phyloP scores from a whole-genome alignment of 257 asterid genomes.

The Lycium ferocissimum region DNA sequence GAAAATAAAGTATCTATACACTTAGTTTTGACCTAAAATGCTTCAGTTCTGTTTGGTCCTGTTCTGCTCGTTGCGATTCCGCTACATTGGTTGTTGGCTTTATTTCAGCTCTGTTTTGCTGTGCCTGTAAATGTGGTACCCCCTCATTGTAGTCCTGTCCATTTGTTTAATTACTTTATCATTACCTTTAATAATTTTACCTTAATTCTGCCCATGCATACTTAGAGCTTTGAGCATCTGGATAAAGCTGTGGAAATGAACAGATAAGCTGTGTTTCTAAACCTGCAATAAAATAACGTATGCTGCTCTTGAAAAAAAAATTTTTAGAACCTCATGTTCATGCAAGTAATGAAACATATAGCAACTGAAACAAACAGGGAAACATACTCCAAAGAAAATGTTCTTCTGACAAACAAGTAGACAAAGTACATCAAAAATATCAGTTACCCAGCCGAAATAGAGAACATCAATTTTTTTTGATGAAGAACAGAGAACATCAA shows the following conservation, averaged over 20 bases:
- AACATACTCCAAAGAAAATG: not conserved
- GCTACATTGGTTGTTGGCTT: too few relatives aligned
- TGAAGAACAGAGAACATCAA: not conserved
- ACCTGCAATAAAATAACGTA: conserved; percentile 60
- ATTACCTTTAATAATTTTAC: too few relatives aligned
- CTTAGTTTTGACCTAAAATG: too few relatives aligned
- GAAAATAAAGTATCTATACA: too few relatives aligned
- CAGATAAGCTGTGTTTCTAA: conserved; percentile 97
- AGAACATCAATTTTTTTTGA: too few relatives aligned
- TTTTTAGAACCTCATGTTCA: not conserved
- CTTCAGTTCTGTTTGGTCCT: too few relatives aligned
- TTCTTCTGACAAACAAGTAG: not conserved
- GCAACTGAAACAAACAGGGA: not conserved
- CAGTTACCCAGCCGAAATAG: not conserved
- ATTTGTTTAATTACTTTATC: too few relatives aligned
- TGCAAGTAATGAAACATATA: not conserved
- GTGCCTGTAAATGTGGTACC: too few relatives aligned
- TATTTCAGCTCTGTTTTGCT: too few relatives aligned
- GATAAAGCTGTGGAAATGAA: conserved; percentile 96
- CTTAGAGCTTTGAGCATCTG: conserved; percentile 99
- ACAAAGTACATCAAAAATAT: not conserved
- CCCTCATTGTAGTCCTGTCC: too few relatives aligned
- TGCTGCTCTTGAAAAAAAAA: not conserved
- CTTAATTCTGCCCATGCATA: conserved; percentile 55
- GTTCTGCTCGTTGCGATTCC: too few relatives aligned